phyloP scores from a whole-genome alignment of 2,329 filamentous ascomycete genomes.

The Pseudogymnoascus sp. region DNA sequence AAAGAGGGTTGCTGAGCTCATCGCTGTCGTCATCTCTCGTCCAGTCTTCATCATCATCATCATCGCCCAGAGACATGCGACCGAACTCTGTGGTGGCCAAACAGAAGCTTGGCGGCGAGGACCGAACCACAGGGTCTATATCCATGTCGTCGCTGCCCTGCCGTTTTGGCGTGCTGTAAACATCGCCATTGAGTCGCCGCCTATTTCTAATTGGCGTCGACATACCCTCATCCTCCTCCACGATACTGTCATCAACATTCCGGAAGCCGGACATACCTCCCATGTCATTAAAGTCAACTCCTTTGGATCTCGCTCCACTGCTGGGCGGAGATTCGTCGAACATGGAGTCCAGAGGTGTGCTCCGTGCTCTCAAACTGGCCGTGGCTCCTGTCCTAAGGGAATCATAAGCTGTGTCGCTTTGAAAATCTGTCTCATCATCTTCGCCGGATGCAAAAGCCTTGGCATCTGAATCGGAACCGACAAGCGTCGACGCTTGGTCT shows the following conservation, averaged over 20 bases:
- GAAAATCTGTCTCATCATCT: conserved; percentile 71
- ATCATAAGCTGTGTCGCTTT: conserved; percentile 71
- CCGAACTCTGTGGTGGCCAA: conserved; percentile 35
- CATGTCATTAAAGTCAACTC: conserved; percentile 27
- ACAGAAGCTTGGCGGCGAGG: conserved; percentile 27
- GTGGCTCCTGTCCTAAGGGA: conserved; percentile 67
- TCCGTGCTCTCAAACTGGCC: conserved; percentile 56
- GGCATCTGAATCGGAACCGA: conserved; percentile 62
- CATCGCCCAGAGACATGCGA: conserved; percentile 52
- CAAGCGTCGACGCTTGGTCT: conserved; percentile 51
- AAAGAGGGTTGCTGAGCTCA: conserved; percentile 48
- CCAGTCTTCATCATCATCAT: conserved; percentile 60
- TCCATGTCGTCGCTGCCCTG: conserved; percentile 16
- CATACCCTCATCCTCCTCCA: conserved; percentile 54
- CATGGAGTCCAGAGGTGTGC: conserved; percentile 70
- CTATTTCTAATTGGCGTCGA: conserved; percentile 39
- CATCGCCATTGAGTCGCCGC: conserved; percentile 4
- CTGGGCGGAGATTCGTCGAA: conserved; percentile 71
- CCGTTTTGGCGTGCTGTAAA: conserved; percentile 16
- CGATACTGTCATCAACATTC: conserved; percentile 49
- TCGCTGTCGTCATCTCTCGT: conserved; percentile 48
- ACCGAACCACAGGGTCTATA: conserved; percentile 18
- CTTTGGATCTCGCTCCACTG: conserved; percentile 38
- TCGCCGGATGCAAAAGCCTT: conserved; percentile 60
- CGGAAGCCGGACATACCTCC: conserved; percentile 39